These are phyloP conservation scores for Nicotiana benthamiana DNA, from an alignment of 257 asterid genomes.

Conservation along the genomic window DNA sequence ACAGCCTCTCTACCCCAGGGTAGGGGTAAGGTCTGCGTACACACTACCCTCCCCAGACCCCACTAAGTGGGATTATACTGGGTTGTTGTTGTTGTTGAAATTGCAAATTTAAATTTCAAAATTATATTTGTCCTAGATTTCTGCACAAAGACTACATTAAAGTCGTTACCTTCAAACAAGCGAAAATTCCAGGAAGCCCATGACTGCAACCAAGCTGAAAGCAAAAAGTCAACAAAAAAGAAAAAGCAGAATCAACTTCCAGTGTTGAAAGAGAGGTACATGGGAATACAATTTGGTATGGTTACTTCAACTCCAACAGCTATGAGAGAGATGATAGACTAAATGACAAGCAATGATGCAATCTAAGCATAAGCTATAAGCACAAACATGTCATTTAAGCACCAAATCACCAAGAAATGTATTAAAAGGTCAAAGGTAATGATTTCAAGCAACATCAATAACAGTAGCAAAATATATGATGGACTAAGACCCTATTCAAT, in stretches of 20 bases:
- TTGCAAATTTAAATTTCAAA: background rate
- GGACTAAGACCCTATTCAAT: background rate
- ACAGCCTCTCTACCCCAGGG: too few species aligned
- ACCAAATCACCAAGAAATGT: background rate
- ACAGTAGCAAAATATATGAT: background rate
- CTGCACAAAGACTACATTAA: background rate
- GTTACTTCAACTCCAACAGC: background rate
- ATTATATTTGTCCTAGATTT: background rate
- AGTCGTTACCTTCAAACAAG: conserved; percentile 28
- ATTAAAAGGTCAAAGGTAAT: background rate
- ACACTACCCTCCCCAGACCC: too few species aligned
- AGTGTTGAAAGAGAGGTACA: background rate
- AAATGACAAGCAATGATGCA: background rate
- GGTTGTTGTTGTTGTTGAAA: too few species aligned
- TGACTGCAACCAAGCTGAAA: conserved; percentile 27
- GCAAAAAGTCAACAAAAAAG: background rate
- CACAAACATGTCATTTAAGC: background rate
- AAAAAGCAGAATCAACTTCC: background rate
- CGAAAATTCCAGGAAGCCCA: conserved; percentile 30
- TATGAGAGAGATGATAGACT: background rate
- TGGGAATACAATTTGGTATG: background rate
- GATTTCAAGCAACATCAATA: background rate
- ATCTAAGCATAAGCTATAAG: background rate
- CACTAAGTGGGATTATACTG: too few species aligned
- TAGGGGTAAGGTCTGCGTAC: too few species aligned